Percentiles rank a stretch among this genome's conserved stretches.
Conservation (phyloP, 345 rosid genomes). For the Abelmoschus esculentus region DNA sequence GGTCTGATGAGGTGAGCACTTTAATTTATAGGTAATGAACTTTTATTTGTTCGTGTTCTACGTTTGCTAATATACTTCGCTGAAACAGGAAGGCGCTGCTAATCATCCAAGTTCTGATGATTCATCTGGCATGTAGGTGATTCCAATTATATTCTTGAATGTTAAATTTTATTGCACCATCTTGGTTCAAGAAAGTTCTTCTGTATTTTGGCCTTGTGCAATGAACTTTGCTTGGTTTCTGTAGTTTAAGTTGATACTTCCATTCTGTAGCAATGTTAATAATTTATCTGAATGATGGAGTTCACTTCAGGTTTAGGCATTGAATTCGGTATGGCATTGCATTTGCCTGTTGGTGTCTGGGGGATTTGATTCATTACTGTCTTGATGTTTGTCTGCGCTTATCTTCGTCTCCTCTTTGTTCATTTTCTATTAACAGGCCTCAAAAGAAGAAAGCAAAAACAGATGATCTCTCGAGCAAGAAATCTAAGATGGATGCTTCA, state of each 20-base stretch:
- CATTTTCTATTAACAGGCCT: too few species aligned
- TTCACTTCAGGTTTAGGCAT: conserved; percentile 1
- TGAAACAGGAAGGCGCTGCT: conserved; percentile 45
- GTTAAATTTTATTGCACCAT: background rate
- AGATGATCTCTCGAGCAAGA: too few species aligned
- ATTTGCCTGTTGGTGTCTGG: background rate
- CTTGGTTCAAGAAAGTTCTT: background rate
- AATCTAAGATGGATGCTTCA: too few species aligned
- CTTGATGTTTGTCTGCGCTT: too few species aligned
- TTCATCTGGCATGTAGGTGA: conserved; percentile 54
- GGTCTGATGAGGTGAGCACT: conserved; percentile 42
- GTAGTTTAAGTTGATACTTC: background rate
- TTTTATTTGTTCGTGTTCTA: conserved; percentile 1
- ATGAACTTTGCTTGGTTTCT: background rate
- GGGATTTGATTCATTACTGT: background rate
- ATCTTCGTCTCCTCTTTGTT: too few species aligned
- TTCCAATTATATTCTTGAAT: conserved; percentile 2
- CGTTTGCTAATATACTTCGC: conserved; percentile 16
- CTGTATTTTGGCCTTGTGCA: conserved; percentile 1
- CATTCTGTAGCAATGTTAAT: background rate
- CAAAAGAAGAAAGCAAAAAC: too few species aligned
- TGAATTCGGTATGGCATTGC: background rate
- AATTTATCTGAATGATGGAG: background rate
- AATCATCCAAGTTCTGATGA: conserved; percentile 34
- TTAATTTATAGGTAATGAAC: background rate